Conservation (phyloP, 2,329 filamentous ascomycete genomes). For the Mycosphaerella sp. region DNA sequence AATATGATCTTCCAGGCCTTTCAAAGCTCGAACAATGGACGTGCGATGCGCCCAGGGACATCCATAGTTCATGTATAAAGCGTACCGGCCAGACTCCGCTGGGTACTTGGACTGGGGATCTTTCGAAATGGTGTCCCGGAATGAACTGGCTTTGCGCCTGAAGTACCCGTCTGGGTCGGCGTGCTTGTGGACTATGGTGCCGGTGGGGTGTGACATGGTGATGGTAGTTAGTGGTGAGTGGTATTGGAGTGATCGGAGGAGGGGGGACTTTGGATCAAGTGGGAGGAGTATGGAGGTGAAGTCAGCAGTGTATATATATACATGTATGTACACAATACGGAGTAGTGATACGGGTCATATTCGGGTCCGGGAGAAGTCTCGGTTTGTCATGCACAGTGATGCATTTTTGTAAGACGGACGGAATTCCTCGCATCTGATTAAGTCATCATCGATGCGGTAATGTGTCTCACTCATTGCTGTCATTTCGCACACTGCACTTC, state of each 20-base stretch:
- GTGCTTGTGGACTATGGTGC: constrained; percentile 12
- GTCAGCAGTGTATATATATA: not conserved
- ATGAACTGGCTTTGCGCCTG: constrained; percentile 48
- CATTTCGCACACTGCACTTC: too few relatives aligned
- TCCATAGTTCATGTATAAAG: constrained; percentile 53
- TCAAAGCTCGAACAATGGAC: constrained; percentile 45
- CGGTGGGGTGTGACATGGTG: not conserved
- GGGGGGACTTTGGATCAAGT: too few relatives aligned
- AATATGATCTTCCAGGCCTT: constrained; percentile 47
- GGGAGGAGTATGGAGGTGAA: not conserved
- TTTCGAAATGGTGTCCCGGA: constrained; percentile 52
- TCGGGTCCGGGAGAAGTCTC: not conserved
- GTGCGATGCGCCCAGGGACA: constrained; percentile 59
- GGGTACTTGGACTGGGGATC: constrained; percentile 50
- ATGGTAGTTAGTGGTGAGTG: not conserved
- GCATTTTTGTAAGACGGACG: not conserved
- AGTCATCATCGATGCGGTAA: not conserved
- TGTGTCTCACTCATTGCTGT: too few relatives aligned
- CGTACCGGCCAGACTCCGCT: constrained; percentile 55
- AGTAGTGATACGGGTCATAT: not conserved
- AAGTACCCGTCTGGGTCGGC: constrained; percentile 48
- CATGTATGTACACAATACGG: too few relatives aligned
- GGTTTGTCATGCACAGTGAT: not conserved
- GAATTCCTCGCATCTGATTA: not conserved
- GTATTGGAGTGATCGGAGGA: not conserved